Evolutionary conservation across 164 flowering plant species (phyloP).

Genomic region (Chloranthus sessilifolius): DNA sequence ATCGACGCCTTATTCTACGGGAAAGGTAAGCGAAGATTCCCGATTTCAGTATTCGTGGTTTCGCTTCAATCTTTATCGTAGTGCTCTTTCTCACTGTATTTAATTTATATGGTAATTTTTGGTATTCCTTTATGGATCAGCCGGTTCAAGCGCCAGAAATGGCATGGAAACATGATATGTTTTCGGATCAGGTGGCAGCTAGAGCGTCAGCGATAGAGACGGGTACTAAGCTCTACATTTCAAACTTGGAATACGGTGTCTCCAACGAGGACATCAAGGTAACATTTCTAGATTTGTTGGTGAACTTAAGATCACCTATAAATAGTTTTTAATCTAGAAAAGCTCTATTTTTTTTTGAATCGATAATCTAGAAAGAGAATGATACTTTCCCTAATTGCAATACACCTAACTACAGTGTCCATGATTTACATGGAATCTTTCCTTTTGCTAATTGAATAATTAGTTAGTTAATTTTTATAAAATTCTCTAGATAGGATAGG

Average conservation of each 20-base stretch:
- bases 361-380: too few relatives aligned
- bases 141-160: slow-evolving; percentile 59
- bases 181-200: slow-evolving; percentile 37
- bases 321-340: too few relatives aligned
- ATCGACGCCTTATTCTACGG: slow-evolving; percentile 48
- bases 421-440: too few relatives aligned
- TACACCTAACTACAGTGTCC: too few relatives aligned
- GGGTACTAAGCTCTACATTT: slow-evolving; percentile 82
- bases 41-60: not conserved
- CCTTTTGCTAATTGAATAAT: too few relatives aligned
- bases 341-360: too few relatives aligned
- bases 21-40: slow-evolving; percentile 41
- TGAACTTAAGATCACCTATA: too few relatives aligned
- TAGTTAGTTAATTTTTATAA: too few relatives aligned
- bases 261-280: slow-evolving; percentile 92
- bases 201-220: slow-evolving; percentile 65
- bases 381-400: too few relatives aligned
- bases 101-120: too few relatives aligned
- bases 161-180: slow-evolving; percentile 80
- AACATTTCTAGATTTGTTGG: too few relatives aligned
- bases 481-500: too few relatives aligned
- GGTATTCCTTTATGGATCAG: slow-evolving; percentile 9
- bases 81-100: not conserved
- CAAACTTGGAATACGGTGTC: slow-evolving; percentile 82
- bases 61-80: not conserved